phyloP scores from a whole-genome alignment of 2,329 filamentous ascomycete species.

The Fusarium stilboides region DNA sequence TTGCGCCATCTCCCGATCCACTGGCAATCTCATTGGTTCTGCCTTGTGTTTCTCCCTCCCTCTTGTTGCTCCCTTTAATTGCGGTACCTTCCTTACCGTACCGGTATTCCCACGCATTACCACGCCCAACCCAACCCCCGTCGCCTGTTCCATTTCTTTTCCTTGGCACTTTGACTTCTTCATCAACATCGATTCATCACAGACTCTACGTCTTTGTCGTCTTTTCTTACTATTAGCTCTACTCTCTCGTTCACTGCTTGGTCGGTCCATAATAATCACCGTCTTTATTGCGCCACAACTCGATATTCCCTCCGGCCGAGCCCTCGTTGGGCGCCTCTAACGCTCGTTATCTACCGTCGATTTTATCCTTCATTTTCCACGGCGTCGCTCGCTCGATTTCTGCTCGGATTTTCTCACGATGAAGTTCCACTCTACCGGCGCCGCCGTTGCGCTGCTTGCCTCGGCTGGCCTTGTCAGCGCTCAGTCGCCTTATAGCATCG shows the following conservation, averaged over 20 bases:
- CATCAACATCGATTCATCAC: conserved; percentile 44
- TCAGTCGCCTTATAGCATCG: conserved; percentile 47
- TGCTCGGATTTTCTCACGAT: conserved; percentile 28
- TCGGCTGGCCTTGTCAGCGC: conserved; percentile 42
- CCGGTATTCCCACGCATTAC: conserved; percentile 26
- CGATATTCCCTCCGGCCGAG: conserved; percentile 11
- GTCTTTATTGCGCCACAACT: conserved; percentile 8
- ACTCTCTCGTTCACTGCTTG: conserved; percentile 18
- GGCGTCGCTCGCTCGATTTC: conserved; percentile 25
- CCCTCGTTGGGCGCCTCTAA: conserved; percentile 39
- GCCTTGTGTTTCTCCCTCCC: conserved; percentile 32
- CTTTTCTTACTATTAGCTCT: conserved; percentile 17
- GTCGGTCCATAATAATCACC: conserved; percentile 13
- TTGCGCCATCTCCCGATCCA: conserved; percentile 22
- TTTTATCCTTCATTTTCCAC: conserved; percentile 10
- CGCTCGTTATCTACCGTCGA: conserved; percentile 24
- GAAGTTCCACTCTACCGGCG: conserved; percentile 41
- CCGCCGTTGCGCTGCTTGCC: conserved; percentile 45
- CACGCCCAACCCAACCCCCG: conserved; percentile 28
- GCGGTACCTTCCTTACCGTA: conserved; percentile 26
- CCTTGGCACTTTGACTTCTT: conserved; percentile 47
- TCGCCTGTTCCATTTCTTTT: conserved; percentile 42
- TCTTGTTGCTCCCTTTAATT: conserved; percentile 36
- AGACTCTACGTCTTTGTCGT: conserved; percentile 28
- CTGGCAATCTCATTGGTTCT: conserved; percentile 29